phyloP scores from a whole-genome alignment of 2,329 filamentous ascomycete species.

The Chaetomium olivaceum region DNA sequence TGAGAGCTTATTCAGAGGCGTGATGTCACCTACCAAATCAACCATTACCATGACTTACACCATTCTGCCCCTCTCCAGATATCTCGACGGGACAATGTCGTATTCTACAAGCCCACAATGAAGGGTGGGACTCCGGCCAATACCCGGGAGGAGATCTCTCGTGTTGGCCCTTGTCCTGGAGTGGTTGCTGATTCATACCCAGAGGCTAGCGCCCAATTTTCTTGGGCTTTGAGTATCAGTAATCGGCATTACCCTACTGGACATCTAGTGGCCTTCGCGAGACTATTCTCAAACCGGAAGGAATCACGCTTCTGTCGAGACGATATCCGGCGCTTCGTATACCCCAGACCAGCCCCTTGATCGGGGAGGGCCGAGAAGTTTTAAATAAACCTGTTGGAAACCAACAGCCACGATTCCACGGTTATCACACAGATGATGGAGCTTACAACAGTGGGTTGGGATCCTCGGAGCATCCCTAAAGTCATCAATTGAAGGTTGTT shows the following conservation, averaged over 20 bases:
- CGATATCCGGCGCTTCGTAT: not conserved
- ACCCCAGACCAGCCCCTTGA: not conserved
- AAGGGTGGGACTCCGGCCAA: not conserved
- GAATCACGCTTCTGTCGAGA: not conserved
- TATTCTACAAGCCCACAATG: not conserved
- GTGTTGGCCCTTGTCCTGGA: slow-evolving; percentile 1
- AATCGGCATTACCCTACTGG: not conserved
- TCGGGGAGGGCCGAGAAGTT: not conserved
- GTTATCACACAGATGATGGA: too few species aligned
- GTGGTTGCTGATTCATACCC: slow-evolving; percentile 13
- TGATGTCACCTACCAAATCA: not conserved
- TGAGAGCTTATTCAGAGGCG: not conserved
- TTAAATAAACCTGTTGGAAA: not conserved
- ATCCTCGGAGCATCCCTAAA: too few species aligned
- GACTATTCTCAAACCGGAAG: not conserved
- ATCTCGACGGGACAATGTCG: not conserved
- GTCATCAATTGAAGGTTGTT: too few species aligned
- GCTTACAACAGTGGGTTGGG: too few species aligned
- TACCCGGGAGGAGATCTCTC: not conserved
- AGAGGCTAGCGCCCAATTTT: not conserved
- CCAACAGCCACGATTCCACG: too few species aligned
- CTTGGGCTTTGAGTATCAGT: not conserved
- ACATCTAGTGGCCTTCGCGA: not conserved
- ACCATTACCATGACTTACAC: not conserved
- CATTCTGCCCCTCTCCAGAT: not conserved